Percentiles rank a stretch among this genome's conserved stretches.
phyloP scores from a whole-genome alignment of 345 rosid species.

The Eucalyptus camaldulensis region DNA sequence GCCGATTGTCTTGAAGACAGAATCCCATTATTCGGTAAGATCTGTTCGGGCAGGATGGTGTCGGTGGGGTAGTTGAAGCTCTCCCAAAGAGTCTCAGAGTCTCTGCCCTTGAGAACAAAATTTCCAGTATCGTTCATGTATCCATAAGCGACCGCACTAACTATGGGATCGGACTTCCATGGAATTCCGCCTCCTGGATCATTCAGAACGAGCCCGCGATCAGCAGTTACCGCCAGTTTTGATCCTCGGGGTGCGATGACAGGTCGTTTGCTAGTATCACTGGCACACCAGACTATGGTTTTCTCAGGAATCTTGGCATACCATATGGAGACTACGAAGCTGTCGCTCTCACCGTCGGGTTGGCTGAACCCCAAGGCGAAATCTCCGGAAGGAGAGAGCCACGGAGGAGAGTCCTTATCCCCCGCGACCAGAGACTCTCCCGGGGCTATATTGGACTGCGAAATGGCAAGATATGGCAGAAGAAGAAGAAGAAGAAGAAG shows the following conservation, averaged over 20 bases:
- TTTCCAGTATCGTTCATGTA: slow-evolving; percentile 8
- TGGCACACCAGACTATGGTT: slow-evolving; percentile 4
- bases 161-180: neutral
- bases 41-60: slow-evolving; percentile 14
- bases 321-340: slow-evolving; percentile 20
- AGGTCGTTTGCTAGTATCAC: neutral
- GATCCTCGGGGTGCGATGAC: neutral
- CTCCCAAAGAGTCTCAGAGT: slow-evolving; percentile 3
- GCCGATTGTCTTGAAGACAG: neutral
- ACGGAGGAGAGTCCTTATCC: neutral
- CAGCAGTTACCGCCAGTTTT: neutral
- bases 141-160: neutral
- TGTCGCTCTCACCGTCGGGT: neutral
- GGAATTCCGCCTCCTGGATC: neutral
- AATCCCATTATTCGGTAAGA: neutral
- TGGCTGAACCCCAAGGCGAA: slow-evolving; percentile 16
- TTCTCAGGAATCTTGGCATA: slow-evolving; percentile 4
- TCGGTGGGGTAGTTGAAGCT: slow-evolving; percentile 15
- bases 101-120: neutral
- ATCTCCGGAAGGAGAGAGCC: slow-evolving; percentile 12
- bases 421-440: neutral
- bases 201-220: slow-evolving; percentile 1
- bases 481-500: neutral
- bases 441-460: neutral
- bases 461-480: neutral